A percentile compares a stretch with the other conserved stretches of the same genome.
Conservation (phyloP, 768 basidiomycete species). For the Thelephora ganbajun region DNA sequence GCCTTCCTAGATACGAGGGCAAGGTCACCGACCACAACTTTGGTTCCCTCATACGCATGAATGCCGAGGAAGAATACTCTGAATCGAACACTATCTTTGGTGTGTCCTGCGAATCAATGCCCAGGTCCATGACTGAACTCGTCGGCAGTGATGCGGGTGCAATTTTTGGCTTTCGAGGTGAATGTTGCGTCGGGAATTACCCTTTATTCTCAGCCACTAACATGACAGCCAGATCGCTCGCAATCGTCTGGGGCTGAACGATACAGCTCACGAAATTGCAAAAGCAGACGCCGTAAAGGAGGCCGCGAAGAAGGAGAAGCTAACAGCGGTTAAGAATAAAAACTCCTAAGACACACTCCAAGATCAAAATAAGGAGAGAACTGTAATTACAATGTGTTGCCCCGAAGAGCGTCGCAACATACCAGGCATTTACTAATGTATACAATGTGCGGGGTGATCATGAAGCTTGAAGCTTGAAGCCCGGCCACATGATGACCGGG, state of each 20-base stretch:
- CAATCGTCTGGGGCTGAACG: conserved; percentile 85
- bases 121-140: conserved; percentile 2
- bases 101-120: conserved; percentile 17
- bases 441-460: too few relatives aligned
- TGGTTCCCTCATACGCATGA: conserved; percentile 81
- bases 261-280: conserved; percentile 68
- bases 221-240: conserved; percentile 57
- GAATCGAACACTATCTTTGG: conserved; percentile 94
- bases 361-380: too few relatives aligned
- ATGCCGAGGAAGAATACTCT: conserved; percentile 69
- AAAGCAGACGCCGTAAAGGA: conserved; percentile 47
- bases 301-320: conserved; percentile 46
- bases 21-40: conserved; percentile 93
- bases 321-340: conserved; percentile 24
- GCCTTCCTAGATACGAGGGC: conserved; percentile 58
- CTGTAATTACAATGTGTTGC: too few relatives aligned
- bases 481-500: too few relatives aligned
- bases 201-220: conserved; percentile 1
- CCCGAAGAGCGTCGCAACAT: too few relatives aligned
- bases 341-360: conserved; percentile 5
- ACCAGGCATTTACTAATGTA: too few relatives aligned
- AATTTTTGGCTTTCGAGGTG: conserved; percentile 91
- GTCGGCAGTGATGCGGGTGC: conserved; percentile 50
- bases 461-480: too few relatives aligned
- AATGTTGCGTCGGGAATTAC: conserved; percentile 2